Conservation (phyloP, 306 rosid genomes). For the Clitoria ternatea region DNA sequence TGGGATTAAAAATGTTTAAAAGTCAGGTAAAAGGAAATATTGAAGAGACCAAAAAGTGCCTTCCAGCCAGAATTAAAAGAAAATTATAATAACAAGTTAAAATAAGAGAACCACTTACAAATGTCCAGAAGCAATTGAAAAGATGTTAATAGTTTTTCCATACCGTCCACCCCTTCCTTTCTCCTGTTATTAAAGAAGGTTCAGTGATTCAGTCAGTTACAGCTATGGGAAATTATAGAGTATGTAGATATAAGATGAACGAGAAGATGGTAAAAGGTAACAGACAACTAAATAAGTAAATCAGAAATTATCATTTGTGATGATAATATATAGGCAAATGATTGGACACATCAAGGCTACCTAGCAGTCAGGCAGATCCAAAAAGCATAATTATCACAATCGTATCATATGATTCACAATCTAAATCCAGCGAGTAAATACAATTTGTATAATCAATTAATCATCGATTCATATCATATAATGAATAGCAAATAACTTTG, state of each 20-base stretch:
- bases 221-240: constrained; percentile 8
- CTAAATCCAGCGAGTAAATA: too few species aligned
- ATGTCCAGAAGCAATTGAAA: constrained; percentile 98
- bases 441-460: too few species aligned
- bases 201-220: constrained; percentile 11
- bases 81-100: constrained; percentile 15
- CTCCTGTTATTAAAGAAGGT: constrained; percentile 45
- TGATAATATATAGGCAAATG: background rate
- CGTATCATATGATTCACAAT: too few species aligned
- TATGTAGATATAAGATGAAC: constrained; percentile 1
- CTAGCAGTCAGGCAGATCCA: background rate
- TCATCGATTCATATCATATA: too few species aligned
- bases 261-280: background rate
- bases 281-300: background rate
- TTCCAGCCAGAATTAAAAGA: constrained; percentile 1
- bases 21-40: background rate
- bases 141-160: constrained; percentile 86
- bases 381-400: too few species aligned
- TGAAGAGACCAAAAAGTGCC: background rate
- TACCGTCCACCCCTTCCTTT: constrained; percentile 57
- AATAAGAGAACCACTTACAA: constrained; percentile 60
- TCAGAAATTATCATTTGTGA: background rate
- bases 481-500: too few species aligned
- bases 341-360: constrained; percentile 4
- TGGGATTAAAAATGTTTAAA: background rate